Base-by-base conservation (phyloP, 148 eudicot genomes). In the Arctostaphylos glauca region DNA sequence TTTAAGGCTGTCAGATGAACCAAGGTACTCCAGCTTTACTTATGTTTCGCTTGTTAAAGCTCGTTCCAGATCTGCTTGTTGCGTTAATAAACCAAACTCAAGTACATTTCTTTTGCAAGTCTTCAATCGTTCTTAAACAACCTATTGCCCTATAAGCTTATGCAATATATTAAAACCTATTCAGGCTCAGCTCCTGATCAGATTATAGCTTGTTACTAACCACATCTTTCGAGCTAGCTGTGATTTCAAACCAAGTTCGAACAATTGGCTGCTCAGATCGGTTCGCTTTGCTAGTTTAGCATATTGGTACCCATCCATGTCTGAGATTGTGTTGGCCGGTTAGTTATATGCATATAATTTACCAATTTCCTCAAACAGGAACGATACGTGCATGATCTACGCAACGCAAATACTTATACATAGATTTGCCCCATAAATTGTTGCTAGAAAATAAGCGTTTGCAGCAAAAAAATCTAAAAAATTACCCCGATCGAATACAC, bases 401-500 rank as follows among this genome's bases (percentile, higher is more conserved):
- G 38, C 38, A 31, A 0, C 38, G 38, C 38, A 31, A 31, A 31
- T 31, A 0, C 38, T 31, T 31, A 31, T 31, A 31, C 38, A 31
- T 31, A 31, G 38, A 31, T 31, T 31, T 31, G 38, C 38, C n/a
- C 59, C 59, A 55, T 15, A 55, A 55, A 55, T 18, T 59, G 3
- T 56, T 56, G 31, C 67, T 62, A 21, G 7, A 21, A 62, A n/a
- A 3, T 0, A 21, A 9, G 41, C 21, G 41, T 3, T 9, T 64
- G 3, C 23, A 64, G 8, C 6, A 5, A 58, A 2, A 18, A 58
- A 58, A 58, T 8, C 18, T 58, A 64, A 64, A 23, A n/a, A 2
- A 73, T 31, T 25, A 82, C 78, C 18, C 80, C 80, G 46, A 82
- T 75, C 0, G 58, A 50, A 41, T 82, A 82, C 5, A 82, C 84